Evolutionary conservation across 164 flowering plant species (phyloP).

Genomic region (Hamamelis virginiana): DNA sequence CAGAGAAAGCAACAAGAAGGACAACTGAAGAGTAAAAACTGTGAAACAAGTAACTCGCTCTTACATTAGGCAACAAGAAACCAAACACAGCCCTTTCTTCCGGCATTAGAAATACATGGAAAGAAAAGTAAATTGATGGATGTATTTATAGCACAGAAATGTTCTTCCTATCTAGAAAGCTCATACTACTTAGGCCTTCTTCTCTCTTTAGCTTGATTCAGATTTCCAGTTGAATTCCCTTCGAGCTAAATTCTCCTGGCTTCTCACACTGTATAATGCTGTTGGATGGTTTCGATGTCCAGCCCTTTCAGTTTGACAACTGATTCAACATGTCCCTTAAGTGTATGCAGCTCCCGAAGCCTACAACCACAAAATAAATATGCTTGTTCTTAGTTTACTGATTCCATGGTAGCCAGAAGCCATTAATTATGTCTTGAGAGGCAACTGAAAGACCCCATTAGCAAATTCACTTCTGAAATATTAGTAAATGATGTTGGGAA

Average conservation of each 20-base stretch:
- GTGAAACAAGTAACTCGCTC: not conserved
- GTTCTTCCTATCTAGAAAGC: constrained; percentile 3
- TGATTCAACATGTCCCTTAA: constrained; percentile 79
- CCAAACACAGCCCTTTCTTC: constrained; percentile 5
- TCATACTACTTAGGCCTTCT: not conserved
- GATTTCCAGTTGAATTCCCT: not conserved
- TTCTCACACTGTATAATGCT: constrained; percentile 65
- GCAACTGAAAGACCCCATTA: not conserved
- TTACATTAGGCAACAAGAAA: not conserved
- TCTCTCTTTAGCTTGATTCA: not conserved
- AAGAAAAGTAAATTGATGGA: constrained; percentile 10
- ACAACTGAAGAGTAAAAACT: not conserved
- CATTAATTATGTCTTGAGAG: no score
- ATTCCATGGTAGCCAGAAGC: no score
- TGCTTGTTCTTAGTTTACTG: not conserved
- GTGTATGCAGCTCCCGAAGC: constrained; percentile 72
- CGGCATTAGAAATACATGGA: constrained; percentile 6
- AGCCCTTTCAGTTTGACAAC: constrained; percentile 76
- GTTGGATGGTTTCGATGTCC: constrained; percentile 73
- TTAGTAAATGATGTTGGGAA: no score
- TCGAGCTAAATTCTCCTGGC: not conserved
- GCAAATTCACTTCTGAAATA: no score
- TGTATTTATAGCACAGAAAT: constrained; percentile 8
- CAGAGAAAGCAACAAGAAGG: not conserved
- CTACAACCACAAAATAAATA: constrained; percentile 18